A percentile compares a stretch with the other conserved stretches of the same genome.
Conservation (phyloP, 345 rosid species). For the Rhizophora mangle region DNA sequence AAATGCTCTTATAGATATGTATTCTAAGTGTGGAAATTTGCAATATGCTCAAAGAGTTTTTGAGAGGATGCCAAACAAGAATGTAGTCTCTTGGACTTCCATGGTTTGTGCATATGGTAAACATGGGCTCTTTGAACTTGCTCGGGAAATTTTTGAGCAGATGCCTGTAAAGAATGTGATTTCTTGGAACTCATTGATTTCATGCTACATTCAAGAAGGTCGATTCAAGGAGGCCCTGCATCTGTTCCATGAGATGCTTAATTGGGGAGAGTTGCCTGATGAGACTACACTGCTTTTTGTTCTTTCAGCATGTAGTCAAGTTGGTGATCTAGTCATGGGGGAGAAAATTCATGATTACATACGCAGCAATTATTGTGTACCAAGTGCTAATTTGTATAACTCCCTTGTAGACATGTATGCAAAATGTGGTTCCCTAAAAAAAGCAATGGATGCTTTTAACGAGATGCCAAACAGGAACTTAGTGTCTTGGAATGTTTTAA, state of each 20-base stretch:
- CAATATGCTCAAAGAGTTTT: conserved; percentile 13
- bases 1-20: conserved; percentile 38
- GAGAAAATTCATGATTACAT: conserved; percentile 36
- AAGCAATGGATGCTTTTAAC: conserved; percentile 39
- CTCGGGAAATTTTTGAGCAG: conserved; percentile 18
- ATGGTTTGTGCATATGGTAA: conserved; percentile 13
- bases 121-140: conserved; percentile 15
- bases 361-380: conserved; percentile 22
- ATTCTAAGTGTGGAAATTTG: conserved; percentile 13
- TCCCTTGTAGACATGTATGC: conserved; percentile 50
- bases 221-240: conserved; percentile 10
- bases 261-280: conserved; percentile 10
- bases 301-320: conserved; percentile 46
- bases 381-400: conserved; percentile 32
- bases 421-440: conserved; percentile 40
- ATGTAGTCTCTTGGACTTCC: conserved; percentile 4
- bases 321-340: conserved; percentile 30
- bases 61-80: conserved; percentile 15
- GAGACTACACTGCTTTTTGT: conserved; percentile 19
- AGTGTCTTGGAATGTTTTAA: conserved; percentile 54
- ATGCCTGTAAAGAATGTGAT: conserved; percentile 25
- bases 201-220: conserved; percentile 30
- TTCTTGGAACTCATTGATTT: conserved; percentile 31
- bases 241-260: conserved; percentile 14
- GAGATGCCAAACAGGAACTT: conserved; percentile 39